Evolutionary conservation across 176 grass and related monocot genomes (phyloP).

Genomic region (Zoysia japonica): DNA sequence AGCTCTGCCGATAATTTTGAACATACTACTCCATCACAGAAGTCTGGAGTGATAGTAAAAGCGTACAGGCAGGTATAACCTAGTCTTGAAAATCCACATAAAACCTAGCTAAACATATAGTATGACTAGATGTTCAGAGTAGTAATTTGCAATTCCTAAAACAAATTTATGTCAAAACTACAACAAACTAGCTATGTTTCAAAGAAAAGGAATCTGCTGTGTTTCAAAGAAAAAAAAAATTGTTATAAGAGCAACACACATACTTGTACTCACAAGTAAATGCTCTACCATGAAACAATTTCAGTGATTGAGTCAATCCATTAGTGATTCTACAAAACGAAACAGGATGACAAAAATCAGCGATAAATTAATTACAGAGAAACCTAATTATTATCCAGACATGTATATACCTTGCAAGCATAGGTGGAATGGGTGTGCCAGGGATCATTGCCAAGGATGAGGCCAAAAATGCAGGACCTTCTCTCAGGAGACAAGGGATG

Average conservation of each 20-base stretch:
- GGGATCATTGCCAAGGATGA: conserved; percentile 69
- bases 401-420: conserved; percentile 81
- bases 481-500: conserved; percentile 77
- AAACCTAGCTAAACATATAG: background rate
- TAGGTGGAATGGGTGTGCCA: conserved; percentile 90
- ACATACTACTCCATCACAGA: conserved; percentile 2
- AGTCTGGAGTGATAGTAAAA: background rate
- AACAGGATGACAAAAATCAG: conserved; percentile 19
- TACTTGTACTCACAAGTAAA: conserved; percentile 99
- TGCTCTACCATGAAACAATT: conserved; percentile 79
- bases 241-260: conserved; percentile 40
- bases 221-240: background rate
- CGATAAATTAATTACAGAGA: background rate
- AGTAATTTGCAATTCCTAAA: conserved; percentile 17
- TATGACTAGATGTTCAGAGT: background rate
- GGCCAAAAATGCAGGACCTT: conserved; percentile 73
- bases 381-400: conserved; percentile 13
- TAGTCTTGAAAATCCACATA: background rate
- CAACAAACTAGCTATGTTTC: conserved; percentile 23
- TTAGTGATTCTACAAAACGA: conserved; percentile 81
- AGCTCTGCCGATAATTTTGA: background rate
- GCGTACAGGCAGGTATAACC: background rate
- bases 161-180: conserved; percentile 19
- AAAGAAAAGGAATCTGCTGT: background rate
- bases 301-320: conserved; percentile 64